Base-by-base conservation (phyloP, 768 basidiomycete species). In the Pulveroboletus sp. region DNA sequence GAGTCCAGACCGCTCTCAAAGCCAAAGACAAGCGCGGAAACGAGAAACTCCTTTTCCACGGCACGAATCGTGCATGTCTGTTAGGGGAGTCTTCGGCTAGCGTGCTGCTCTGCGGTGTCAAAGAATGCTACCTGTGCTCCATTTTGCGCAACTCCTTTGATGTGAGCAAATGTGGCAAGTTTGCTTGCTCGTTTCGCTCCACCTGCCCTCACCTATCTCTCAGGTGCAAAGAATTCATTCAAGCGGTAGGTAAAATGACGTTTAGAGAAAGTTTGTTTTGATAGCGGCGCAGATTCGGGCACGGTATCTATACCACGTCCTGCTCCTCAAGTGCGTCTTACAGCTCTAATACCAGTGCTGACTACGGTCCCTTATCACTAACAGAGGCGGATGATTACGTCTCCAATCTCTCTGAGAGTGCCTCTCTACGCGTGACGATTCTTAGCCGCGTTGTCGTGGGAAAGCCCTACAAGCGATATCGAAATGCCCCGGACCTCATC, bases 341-440 rank as follows among this genome's bases (percentile, higher is more conserved):
- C 41, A 17, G 21, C 5, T 32, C 32, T 27, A 33, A 40, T 26
- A 8, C 14, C 24, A 12, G 0, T 12, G 10, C 32, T 0, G 4
- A 33, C 15, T 8, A 15, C 42, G 11, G 17, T 50, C 36, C 8
- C 49, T 62, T 11, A 62, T 32, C 10, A 41, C 50, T 18, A 39
- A 39, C 55, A 85, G 83, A 85, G 63, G 83, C 85, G 31, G 83
- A 86, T 50, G 83, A 85, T 57, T 86, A 86, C 58, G 65, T 71
- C 18, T 52, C 60, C 39, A 83, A 76, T 54, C 60, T 67, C 11
- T 69, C 75, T 18, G 64, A 72, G 39, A 61, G 68, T 27, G 71
- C 76, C 6, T 61, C 63, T 14, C 69, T 75, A 46, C 77, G 80
- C 18, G 77, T 78, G 14, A 64, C 82, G 51, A 64, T 85, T 11